Evolutionary conservation across 352 stramenopile species (phyloP).

Genomic region (Phytophthora aleatoria): DNA sequence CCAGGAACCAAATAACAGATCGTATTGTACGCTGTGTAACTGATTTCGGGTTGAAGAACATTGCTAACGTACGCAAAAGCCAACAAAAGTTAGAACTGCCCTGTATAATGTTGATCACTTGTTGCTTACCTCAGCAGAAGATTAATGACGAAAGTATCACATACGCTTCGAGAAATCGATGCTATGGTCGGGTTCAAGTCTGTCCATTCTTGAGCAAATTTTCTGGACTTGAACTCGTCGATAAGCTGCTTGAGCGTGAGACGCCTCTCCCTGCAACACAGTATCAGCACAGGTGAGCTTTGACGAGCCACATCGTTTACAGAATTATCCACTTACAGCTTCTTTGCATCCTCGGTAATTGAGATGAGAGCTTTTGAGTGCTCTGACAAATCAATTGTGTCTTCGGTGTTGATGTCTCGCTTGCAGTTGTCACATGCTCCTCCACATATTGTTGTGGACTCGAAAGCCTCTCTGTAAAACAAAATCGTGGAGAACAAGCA

Average conservation of each 20-base stretch:
- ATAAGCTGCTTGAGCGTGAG: slow-evolving; percentile 75
- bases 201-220: slow-evolving; percentile 43
- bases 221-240: slow-evolving; percentile 66
- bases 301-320: neutral
- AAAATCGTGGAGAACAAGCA: neutral
- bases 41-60: slow-evolving; percentile 71
- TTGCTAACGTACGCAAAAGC: slow-evolving; percentile 31
- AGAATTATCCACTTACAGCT: slow-evolving; percentile 37
- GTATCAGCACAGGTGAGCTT: slow-evolving; percentile 3
- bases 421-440: slow-evolving; percentile 59
- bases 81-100: slow-evolving; percentile 6
- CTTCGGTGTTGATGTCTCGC: slow-evolving; percentile 22
- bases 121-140: slow-evolving; percentile 44
- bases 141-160: slow-evolving; percentile 60
- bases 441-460: slow-evolving; percentile 43
- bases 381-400: slow-evolving; percentile 46
- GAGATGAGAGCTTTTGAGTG: slow-evolving; percentile 57
- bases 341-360: slow-evolving; percentile 51
- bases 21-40: slow-evolving; percentile 78
- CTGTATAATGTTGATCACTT: neutral
- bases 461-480: slow-evolving; percentile 42
- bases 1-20: slow-evolving; percentile 72
- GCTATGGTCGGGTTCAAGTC: slow-evolving; percentile 45
- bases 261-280: slow-evolving; percentile 52
- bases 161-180: slow-evolving; percentile 41